Base-by-base conservation (phyloP, 148 eudicot genomes). In the Amaranthus hypochondriacus region DNA sequence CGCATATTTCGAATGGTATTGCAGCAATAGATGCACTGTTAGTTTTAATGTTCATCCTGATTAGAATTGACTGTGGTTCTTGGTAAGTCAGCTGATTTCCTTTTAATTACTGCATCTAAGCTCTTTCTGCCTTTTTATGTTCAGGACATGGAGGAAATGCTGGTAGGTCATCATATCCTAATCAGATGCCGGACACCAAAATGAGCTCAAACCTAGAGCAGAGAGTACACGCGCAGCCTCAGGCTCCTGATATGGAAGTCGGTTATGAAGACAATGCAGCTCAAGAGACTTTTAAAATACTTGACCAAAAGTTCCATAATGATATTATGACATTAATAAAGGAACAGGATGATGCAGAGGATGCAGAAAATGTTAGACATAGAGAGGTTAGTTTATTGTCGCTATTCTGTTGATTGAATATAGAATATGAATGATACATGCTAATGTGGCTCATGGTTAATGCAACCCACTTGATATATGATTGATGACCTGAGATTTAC, bases 361-460 rank as follows among this genome's bases (percentile, higher is more conserved):
- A 86, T 76, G 84, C 85, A 68, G 92, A 88, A 80, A 81, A 74
- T 81, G 79, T 81, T 66, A 76, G 90, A 74, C 92, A 88, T 77
- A 83, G 77, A 78, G 88, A 88, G 92, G 89, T 87, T 73, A 65
- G 89, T 83, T 76, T 14, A 66, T 47, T 49, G 46, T 67, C 46
- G 11, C 56, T 18, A 18, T 50, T 50, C 49, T 9, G 52, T 4
- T 14, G n/a, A n/a, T 10, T 47, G 7, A 44, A 43, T 43, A 5
- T 44, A 48, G 66, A 43, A 43, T 62, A 43, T 10, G 3, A 63
- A n/a, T 11, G 5, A 65, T 65, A 65, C 39, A 65, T 48, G 52
- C 9, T 3, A 13, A 48, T 65, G 14, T 7, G 47, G 6, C n/a
- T 44, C 5, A 13, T 64, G 68, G 6, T 48, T 44, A 1, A 13